Evolutionary conservation across 192 early-diverging fungal species (phyloP).

Genomic region (Coemansia sp.): DNA sequence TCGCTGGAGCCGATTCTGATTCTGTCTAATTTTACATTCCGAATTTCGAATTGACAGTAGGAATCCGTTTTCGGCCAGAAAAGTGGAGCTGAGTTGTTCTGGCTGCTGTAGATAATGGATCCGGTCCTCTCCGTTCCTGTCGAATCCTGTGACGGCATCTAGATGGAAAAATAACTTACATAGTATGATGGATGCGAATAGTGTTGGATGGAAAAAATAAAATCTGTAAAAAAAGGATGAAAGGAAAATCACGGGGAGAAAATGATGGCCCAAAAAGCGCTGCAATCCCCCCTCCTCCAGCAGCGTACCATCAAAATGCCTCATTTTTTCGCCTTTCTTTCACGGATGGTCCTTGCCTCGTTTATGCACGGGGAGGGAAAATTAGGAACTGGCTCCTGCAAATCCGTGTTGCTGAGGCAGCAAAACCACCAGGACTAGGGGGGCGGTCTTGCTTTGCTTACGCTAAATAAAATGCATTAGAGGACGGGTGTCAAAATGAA

Average conservation of each 20-base stretch:
- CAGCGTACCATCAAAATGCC: not conserved
- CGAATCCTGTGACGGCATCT: not conserved
- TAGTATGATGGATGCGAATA: constrained; percentile 12
- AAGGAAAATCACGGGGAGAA: not conserved
- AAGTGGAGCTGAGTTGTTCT: not conserved
- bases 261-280: not conserved
- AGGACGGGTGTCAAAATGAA: no score
- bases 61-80: not conserved
- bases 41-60: constrained; percentile 5
- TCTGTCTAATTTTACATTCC: not conserved
- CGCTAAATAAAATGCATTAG: no score
- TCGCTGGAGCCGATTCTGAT: not conserved
- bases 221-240: not conserved
- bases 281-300: not conserved
- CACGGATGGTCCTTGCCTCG: no score
- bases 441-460: not conserved
- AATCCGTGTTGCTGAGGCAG: no score
- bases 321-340: not conserved
- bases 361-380: no score
- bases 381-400: no score
- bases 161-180: constrained; percentile 1
- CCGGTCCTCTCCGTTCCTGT: not conserved
- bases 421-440: not conserved
- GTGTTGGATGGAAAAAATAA: constrained; percentile 6
- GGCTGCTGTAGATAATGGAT: not conserved